Percentiles rank a stretch among this genome's conserved stretches.
Evolutionary conservation across 495 filamentous ascomycete genomes (phyloP).

Genomic region (Daldinia bambusicola): DNA sequence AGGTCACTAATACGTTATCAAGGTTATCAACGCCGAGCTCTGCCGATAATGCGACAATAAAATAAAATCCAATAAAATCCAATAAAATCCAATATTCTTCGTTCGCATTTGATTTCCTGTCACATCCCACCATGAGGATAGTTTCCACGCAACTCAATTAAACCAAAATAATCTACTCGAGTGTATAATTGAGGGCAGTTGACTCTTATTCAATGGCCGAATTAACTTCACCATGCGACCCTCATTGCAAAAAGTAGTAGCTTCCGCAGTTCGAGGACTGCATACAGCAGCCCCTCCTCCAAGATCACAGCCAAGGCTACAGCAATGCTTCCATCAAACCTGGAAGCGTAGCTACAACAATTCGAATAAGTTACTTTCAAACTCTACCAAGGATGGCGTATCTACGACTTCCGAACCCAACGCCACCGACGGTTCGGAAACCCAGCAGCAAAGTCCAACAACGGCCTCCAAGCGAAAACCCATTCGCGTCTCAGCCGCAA

Average conservation of each 20-base stretch:
- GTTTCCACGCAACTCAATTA: neutral
- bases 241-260: constrained; percentile 42
- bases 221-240: constrained; percentile 41
- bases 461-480: constrained; percentile 55
- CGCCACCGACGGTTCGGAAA: constrained; percentile 13
- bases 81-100: constrained; percentile 1
- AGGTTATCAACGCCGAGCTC: neutral
- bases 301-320: constrained; percentile 7
- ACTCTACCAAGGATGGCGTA: constrained; percentile 39
- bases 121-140: neutral
- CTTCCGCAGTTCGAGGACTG: constrained; percentile 39
- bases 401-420: constrained; percentile 14
- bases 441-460: constrained; percentile 11
- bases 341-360: constrained; percentile 54
- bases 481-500: constrained; percentile 49
- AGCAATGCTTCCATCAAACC: constrained; percentile 47
- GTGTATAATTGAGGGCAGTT: no score
- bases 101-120: neutral
- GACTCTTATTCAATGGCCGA: constrained; percentile 32
- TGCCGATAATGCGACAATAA: neutral
- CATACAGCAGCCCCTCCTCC: constrained; percentile 29
- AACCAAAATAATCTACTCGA: neutral
- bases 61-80: constrained; percentile 1
- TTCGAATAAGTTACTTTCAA: constrained; percentile 51
- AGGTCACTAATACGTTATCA: neutral